These are phyloP conservation scores for Coemansia javaensis DNA, from an alignment of 192 early-diverging fungal species.

Conservation along the genomic window DNA sequence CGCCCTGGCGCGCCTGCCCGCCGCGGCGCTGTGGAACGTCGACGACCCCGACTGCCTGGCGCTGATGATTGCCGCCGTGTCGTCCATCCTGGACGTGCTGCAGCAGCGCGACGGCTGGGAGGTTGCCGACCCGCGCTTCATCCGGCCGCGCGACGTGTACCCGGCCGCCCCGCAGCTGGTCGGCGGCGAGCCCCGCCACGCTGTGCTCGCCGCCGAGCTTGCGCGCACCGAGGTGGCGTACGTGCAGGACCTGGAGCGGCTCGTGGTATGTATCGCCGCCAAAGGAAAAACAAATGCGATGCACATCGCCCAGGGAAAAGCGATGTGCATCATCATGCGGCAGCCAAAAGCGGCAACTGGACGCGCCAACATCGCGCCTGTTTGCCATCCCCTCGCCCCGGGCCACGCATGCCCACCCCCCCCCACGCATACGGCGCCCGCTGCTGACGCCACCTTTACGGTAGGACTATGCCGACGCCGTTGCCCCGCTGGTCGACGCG, in stretches of 20 bases:
- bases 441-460: not conserved
- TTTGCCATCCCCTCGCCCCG: too few relatives aligned
- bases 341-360: too few relatives aligned
- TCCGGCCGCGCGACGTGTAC: constrained; percentile 32
- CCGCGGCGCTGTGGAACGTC: not conserved
- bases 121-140: constrained; percentile 23
- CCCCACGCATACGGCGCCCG: not conserved
- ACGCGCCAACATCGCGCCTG: too few relatives aligned
- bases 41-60: constrained; percentile 18
- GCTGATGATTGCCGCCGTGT: constrained; percentile 19
- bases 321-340: too few relatives aligned
- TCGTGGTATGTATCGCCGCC: constrained; percentile 15
- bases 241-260: constrained; percentile 45
- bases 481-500: constrained; percentile 10
- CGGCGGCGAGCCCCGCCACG: constrained; percentile 11
- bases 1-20: not conserved
- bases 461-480: constrained; percentile 18
- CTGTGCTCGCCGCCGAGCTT: constrained; percentile 31
- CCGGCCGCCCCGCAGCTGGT: constrained; percentile 12
- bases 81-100: constrained; percentile 25
- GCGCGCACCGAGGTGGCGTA: constrained; percentile 47
- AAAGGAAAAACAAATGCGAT: too few relatives aligned
- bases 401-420: too few relatives aligned
- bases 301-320: too few relatives aligned
- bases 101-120: constrained; percentile 21